phyloP scores from a whole-genome alignment of 768 basidiomycete genomes.

The Tulasnella sp. region DNA sequence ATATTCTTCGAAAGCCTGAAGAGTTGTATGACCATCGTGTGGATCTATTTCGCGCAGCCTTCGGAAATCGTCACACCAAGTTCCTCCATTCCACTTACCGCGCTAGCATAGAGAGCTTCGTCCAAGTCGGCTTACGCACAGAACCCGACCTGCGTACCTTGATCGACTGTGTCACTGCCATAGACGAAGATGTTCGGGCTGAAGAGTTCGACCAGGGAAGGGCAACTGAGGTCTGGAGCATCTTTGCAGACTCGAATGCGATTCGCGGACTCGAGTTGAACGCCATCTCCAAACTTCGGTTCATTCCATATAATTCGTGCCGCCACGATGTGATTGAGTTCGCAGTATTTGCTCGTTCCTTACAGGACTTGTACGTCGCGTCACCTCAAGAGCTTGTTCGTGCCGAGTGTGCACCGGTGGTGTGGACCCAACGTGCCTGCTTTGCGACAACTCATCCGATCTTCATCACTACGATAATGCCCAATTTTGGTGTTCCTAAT shows the following conservation, averaged over 20 bases:
- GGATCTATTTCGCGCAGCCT: neutral
- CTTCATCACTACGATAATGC: neutral
- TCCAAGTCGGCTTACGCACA: neutral
- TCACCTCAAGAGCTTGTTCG: neutral
- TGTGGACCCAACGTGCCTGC: slow-evolving; percentile 7
- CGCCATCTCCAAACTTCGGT: neutral
- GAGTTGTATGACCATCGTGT: neutral
- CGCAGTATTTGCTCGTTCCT: neutral
- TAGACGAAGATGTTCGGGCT: neutral
- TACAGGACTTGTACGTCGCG: neutral
- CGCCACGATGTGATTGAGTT: neutral
- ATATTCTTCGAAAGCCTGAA: neutral
- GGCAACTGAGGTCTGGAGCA: neutral
- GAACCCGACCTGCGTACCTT: neutral
- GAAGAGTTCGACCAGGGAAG: neutral
- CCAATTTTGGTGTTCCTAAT: neutral
- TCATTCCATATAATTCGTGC: neutral
- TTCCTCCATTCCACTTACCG: neutral
- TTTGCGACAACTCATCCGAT: neutral
- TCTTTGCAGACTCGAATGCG: neutral
- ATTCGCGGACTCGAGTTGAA: neutral
- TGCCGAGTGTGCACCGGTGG: neutral
- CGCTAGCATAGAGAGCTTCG: neutral
- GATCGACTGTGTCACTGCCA: neutral
- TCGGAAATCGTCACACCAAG: neutral